Base-by-base conservation (phyloP, 345 rosid genomes). In the Clarkia xantiana region DNA sequence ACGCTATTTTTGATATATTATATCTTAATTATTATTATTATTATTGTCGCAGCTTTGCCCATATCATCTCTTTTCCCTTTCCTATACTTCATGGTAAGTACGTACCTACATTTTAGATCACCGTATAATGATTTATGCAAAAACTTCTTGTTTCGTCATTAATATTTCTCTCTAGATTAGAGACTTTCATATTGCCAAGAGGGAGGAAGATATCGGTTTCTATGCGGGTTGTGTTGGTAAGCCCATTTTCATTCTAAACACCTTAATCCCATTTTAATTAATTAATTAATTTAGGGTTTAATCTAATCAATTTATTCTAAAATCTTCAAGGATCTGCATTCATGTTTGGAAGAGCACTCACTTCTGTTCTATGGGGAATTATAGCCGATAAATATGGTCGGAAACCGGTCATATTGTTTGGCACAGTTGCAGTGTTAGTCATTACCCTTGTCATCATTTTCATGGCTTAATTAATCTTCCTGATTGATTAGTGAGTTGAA, bases 341-440 rank as follows among this genome's bases (percentile, higher is more conserved):
- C 61, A 85, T 82, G 95, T 59, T 85, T 42, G 95, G 95, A 65
- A 77, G 95, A 72, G 83, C 84, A 43, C 62, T 77, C 66, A 85
- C 95, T 49, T 85, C 85, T 34, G 53, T 85, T 38, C 45, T 68
- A 44, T 79, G 91, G 95, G 95, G 95, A 44, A 45, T 77, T 52
- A 49, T 82, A 53, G 85, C 91, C 10, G 91, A 85, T 70, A 76
- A 76, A 46, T 77, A 71, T 63, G 95, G 91, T 40, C 81, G 94
- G 47, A 84, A 75, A 65, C 91, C 91, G 17, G 72, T 85, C 51
- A 77, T 82, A 55, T 42, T 79, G 42, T 50, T 77, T n/a, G 93
- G 73, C 14, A 62, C 70, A 19, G 42, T 67, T 44, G 17, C 86
- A 51, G 75, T 82, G 93, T 79, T 43, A 68, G 85, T 70, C 64